phyloP scores from a whole-genome alignment of 805 yeast species.

The Metschnikowia sp. region DNA sequence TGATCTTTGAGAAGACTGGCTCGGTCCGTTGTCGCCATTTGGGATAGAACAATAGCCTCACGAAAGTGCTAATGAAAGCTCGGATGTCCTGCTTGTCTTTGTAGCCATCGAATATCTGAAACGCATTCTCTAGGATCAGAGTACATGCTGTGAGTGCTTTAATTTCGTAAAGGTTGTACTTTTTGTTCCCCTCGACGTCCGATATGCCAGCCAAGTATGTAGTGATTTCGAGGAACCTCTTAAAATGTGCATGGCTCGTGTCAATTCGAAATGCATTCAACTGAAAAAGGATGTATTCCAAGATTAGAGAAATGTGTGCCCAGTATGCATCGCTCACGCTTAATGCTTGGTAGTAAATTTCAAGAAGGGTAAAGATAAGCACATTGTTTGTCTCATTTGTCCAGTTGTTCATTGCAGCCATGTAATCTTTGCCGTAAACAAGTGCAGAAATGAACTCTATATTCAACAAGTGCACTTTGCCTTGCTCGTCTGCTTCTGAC shows the following conservation, averaged over 20 bases:
- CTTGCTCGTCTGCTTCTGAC: conserved; percentile 20
- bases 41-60: neutral
- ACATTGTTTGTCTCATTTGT: conserved; percentile 18
- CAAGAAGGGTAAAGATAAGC: conserved; percentile 26
- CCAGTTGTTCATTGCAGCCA: conserved; percentile 23
- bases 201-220: conserved; percentile 6
- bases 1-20: neutral
- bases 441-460: conserved; percentile 23
- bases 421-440: conserved; percentile 19
- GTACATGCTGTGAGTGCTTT: conserved; percentile 5
- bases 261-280: conserved; percentile 20
- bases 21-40: too few relatives aligned
- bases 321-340: conserved; percentile 23
- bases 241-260: conserved; percentile 20
- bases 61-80: conserved; percentile 7
- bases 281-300: conserved; percentile 19
- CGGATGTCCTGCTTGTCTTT: conserved; percentile 23
- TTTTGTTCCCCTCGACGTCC: neutral
- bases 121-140: conserved; percentile 19
- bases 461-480: conserved; percentile 25
- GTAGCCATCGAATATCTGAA: conserved; percentile 32
- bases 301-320: conserved; percentile 25
- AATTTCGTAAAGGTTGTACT: conserved; percentile 4
- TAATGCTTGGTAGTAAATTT: conserved; percentile 27
- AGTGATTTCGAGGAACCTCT: conserved; percentile 23